Conservation (phyloP, 257 asterid species). For the Striga asiatica region DNA sequence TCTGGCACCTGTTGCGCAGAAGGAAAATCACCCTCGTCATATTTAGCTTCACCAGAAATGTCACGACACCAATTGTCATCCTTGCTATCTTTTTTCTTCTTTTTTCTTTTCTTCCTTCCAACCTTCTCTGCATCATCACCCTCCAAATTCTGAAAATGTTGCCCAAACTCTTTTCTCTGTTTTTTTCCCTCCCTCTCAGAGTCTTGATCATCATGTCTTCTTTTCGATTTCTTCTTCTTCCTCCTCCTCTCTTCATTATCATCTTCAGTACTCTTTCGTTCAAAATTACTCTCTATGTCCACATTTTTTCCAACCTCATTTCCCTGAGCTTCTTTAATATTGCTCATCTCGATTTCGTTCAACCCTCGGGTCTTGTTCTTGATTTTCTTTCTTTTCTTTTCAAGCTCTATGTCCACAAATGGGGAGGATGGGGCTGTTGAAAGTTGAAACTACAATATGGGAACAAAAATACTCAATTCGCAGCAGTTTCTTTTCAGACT, state of each 20-base stretch:
- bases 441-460: too few species aligned
- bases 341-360: too few species aligned
- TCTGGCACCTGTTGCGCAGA: slow-evolving; percentile 9
- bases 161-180: slow-evolving; percentile 3
- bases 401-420: too few species aligned
- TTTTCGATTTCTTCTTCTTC: slow-evolving; percentile 13
- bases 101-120: slow-evolving; percentile 22
- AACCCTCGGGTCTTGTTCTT: slow-evolving; percentile 10
- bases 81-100: slow-evolving; percentile 4
- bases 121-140: not conserved
- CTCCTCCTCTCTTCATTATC: slow-evolving; percentile 11
- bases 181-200: not conserved
- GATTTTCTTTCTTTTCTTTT: slow-evolving; percentile 15
- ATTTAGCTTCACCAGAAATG: not conserved
- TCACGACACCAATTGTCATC: not conserved
- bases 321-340: not conserved
- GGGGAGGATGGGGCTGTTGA: too few species aligned
- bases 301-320: not conserved
- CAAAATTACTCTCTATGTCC: slow-evolving; percentile 8
- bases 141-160: not conserved
- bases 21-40: slow-evolving; percentile 15
- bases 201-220: slow-evolving; percentile 5
- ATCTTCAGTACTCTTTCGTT: not conserved
- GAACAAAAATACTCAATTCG: too few species aligned
- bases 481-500: too few species aligned